phyloP scores from a whole-genome alignment of 805 yeast species.

The Sugiyamaella lignohabitans region DNA sequence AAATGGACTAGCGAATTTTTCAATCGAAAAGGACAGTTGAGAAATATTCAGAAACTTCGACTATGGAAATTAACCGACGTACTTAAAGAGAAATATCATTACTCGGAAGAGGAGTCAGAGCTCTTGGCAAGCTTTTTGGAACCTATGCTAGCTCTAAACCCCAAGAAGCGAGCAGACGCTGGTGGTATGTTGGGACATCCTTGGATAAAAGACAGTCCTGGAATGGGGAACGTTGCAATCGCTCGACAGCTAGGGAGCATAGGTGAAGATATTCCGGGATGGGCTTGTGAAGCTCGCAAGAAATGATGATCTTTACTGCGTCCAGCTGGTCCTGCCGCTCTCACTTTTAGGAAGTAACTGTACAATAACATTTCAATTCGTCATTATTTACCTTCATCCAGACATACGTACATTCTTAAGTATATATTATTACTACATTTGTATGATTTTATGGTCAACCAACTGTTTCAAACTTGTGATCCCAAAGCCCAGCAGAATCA shows the following conservation, averaged over 20 bases:
- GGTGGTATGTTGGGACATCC: constrained; percentile 90
- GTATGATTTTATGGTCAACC: no score
- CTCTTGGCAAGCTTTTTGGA: constrained; percentile 68
- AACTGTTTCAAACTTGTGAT: not conserved
- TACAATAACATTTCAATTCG: no score
- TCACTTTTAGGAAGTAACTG: no score
- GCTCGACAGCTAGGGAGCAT: constrained; percentile 72
- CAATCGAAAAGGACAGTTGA: constrained; percentile 60
- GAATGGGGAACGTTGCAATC: constrained; percentile 59
- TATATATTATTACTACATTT: no score
- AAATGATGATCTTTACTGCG: constrained; percentile 5
- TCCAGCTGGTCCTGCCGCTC: not conserved
- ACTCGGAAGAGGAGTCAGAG: constrained; percentile 58
- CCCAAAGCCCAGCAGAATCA: not conserved
- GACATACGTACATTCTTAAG: no score
- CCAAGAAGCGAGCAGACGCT: constrained; percentile 83
- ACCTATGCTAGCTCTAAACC: constrained; percentile 80
- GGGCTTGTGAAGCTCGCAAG: constrained; percentile 48
- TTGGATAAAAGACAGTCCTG: constrained; percentile 72
- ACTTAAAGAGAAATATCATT: constrained; percentile 76
- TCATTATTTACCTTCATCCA: no score
- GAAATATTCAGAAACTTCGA: constrained; percentile 72
- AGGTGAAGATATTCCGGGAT: constrained; percentile 89
- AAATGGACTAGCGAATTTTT: constrained; percentile 56
- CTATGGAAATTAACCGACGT: constrained; percentile 87